These are phyloP conservation scores for Plenodomus lindquistii DNA, from an alignment of 2,329 filamentous ascomycete genomes.

Conservation along the genomic window DNA sequence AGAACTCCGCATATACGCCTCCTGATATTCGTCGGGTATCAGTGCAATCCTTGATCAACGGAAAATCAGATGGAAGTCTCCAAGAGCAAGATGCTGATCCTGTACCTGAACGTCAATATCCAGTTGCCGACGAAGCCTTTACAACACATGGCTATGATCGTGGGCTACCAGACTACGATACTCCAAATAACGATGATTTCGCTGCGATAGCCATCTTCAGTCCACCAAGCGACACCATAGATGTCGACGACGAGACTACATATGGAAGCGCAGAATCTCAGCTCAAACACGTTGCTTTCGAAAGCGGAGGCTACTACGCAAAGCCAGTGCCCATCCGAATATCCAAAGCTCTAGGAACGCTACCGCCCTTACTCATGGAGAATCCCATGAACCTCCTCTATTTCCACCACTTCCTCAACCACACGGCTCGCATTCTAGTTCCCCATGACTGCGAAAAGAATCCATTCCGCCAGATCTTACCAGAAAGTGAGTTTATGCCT, in stretches of 20 bases:
- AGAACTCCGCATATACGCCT: conserved; percentile 37
- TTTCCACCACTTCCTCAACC: conserved; percentile 75
- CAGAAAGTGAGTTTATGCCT: conserved; percentile 57
- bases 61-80: conserved; percentile 17
- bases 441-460: conserved; percentile 66
- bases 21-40: conserved; percentile 59
- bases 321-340: conserved; percentile 69
- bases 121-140: conserved; percentile 31
- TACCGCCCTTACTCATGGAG: conserved; percentile 62
- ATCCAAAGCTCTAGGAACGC: conserved; percentile 58
- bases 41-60: conserved; percentile 64
- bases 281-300: conserved; percentile 57
- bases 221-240: conserved; percentile 33
- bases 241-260: conserved; percentile 38
- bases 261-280: conserved; percentile 44
- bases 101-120: conserved; percentile 48
- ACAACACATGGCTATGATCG: conserved; percentile 71
- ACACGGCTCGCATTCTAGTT: conserved; percentile 71
- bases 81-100: conserved; percentile 37
- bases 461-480: conserved; percentile 63
- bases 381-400: conserved; percentile 82
- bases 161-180: conserved; percentile 70
- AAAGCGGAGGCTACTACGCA: conserved; percentile 69
- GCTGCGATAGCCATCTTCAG: conserved; percentile 61
- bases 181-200: conserved; percentile 71